Percentiles rank a stretch among this genome's conserved stretches.
These are phyloP conservation scores for Tuctoria greenei DNA, from an alignment of 176 grass and related monocot species.

Conservation along the genomic window DNA sequence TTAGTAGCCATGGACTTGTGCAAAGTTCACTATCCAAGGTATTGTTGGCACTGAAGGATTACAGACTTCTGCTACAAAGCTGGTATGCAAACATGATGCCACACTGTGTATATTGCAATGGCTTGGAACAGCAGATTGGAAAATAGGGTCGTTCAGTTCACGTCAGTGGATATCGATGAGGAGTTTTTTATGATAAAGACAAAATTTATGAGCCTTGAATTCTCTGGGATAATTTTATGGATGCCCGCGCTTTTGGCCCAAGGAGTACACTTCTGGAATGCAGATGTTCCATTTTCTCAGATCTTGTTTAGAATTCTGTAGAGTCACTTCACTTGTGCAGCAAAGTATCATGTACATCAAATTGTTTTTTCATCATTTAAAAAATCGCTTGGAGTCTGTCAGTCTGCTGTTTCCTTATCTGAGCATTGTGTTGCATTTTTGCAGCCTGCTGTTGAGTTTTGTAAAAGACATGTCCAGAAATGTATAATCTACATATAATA, in stretches of 20 bases:
- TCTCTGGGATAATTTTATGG: neutral
- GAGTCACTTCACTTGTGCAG: neutral
- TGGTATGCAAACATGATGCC: neutral
- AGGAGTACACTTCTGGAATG: neutral
- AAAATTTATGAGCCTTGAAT: slow-evolving; percentile 3
- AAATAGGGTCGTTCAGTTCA: neutral
- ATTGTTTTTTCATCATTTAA: neutral
- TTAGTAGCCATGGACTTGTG: neutral
- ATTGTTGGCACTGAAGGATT: neutral
- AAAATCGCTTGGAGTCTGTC: slow-evolving; percentile 14
- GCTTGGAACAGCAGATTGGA: neutral
- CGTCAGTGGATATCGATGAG: neutral
- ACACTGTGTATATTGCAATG: slow-evolving; percentile 9
- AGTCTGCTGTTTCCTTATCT: slow-evolving; percentile 13
- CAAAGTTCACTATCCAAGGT: neutral
- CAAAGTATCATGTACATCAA: slow-evolving; percentile 8
- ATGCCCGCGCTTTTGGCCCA: neutral
- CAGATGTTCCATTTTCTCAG: slow-evolving; percentile 1
- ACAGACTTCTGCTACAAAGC: neutral
- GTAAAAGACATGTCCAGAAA: neutral
- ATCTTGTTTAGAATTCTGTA: neutral
- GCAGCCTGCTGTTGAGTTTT: slow-evolving; percentile 6
- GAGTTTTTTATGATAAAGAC: neutral
- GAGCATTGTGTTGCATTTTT: slow-evolving; percentile 3
- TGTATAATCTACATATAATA: neutral